Conservation (phyloP, 805 yeast genomes). For the Ogataea angusta region DNA sequence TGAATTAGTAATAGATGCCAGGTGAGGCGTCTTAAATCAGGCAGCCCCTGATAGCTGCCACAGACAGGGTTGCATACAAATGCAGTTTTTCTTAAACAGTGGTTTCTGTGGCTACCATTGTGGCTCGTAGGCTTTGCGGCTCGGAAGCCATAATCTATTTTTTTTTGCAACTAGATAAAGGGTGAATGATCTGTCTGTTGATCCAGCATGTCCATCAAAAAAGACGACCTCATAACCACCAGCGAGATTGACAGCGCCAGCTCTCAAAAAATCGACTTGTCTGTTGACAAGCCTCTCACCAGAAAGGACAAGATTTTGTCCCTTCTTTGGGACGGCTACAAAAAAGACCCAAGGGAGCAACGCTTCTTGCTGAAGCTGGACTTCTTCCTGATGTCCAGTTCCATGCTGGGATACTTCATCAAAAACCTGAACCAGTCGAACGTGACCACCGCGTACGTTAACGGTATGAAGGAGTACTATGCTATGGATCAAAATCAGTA, state of each 20-base stretch:
- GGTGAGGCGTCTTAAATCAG: background rate
- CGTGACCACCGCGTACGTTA: slow-evolving; percentile 60
- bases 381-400: slow-evolving; percentile 44
- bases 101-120: slow-evolving; percentile 1
- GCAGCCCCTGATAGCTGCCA: too few species aligned
- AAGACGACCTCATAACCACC: background rate
- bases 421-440: slow-evolving; percentile 61
- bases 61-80: too few species aligned
- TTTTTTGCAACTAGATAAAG: background rate
- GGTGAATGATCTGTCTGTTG: background rate
- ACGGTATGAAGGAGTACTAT: slow-evolving; percentile 56
- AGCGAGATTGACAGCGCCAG: background rate
- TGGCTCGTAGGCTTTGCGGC: slow-evolving; percentile 1
- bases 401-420: slow-evolving; percentile 60
- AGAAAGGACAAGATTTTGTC: background rate
- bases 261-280: slow-evolving; percentile 1
- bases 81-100: background rate
- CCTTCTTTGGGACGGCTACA: slow-evolving; percentile 31
- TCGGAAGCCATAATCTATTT: background rate
- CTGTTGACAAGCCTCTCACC: background rate
- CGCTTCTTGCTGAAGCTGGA: slow-evolving; percentile 48
- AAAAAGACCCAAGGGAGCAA: slow-evolving; percentile 37
- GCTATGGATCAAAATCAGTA: slow-evolving; percentile 51
- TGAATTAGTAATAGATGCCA: background rate
- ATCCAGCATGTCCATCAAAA: background rate